Evolutionary conservation across 768 basidiomycete genomes (phyloP), one percentile per base, ranked within the genome.

Genomic region (Amanita polypyramis): DNA sequence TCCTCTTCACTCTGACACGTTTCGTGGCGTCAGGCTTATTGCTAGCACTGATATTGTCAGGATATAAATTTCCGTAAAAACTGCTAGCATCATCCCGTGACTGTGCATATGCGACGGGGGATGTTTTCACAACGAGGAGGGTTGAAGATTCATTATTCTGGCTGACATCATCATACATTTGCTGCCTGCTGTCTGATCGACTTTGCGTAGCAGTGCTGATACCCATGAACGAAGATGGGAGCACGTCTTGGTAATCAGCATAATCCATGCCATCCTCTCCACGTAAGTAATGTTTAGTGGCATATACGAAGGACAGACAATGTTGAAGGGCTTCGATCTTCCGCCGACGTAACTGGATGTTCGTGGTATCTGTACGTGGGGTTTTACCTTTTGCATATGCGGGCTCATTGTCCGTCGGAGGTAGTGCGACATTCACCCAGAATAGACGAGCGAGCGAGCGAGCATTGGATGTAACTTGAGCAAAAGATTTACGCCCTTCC

Each of bases 401-500:
- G 5, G 68, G 62, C 33, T 65, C 65, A 17, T 70, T 67, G 57
- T 76, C 77, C 3, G 67, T 57, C 1, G 77, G 77, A 3, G 86
- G 83, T 5, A 81, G 69, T n/a, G 73, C 70, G 46, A 82, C 81
- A 54, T 85, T 78, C 48, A 92, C 64, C 91, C 91, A 94, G 41
- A 91, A 67, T 55, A 82, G 73, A 20, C 89, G 81, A 9, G 82
- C 65, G 40, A 93, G 72, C 61, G 84, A 90, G 52, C 89, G 85
- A 45, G 80, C 77, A 58, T 82, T 80, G 11, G 88, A 75, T 9
- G 75, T 78, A 48, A 94, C 61, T 6, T 77, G 56, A 0, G 83
- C 80, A 58, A 93, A 93, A 36, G 80, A 77, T 62, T 87, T 95
- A 54, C 93, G 73, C 41, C 92, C 93, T 68, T 93, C 91, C 74